Percentiles rank a stretch among this genome's conserved stretches.
Evolutionary conservation across 108 stramenopile genomes (phyloP).

Genomic region (Licmophora abbreviata): DNA sequence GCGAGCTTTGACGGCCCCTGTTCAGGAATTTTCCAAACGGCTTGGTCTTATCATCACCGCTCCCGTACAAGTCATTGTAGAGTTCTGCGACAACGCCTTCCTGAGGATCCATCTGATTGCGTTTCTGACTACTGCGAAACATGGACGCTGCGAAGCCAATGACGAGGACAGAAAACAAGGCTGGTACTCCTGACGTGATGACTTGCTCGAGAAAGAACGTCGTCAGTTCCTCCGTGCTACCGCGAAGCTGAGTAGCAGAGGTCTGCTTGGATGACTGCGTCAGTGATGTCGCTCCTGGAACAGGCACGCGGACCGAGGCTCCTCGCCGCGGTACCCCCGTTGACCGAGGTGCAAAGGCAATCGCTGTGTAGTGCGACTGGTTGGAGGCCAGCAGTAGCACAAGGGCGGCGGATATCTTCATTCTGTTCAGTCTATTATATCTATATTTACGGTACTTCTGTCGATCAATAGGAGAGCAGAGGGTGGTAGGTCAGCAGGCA

Average conservation of each 20-base stretch:
- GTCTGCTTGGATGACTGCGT: background rate
- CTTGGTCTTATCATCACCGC: slow-evolving; percentile 1
- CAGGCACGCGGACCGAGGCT: background rate
- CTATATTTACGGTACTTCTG: too few species aligned
- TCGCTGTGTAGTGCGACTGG: slow-evolving; percentile 1
- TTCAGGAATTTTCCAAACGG: background rate
- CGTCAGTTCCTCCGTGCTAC: slow-evolving; percentile 13
- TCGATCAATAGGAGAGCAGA: too few species aligned
- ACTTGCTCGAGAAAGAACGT: slow-evolving; percentile 31
- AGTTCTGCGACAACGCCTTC: slow-evolving; percentile 31
- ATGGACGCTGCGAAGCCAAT: slow-evolving; percentile 19
- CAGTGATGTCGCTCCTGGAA: background rate
- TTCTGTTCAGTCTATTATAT: background rate
- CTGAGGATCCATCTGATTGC: background rate
- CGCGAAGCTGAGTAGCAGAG: background rate
- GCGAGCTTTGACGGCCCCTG: slow-evolving; percentile 8
- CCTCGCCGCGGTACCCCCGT: background rate
- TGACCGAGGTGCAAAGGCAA: slow-evolving; percentile 1
- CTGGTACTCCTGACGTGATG: slow-evolving; percentile 39
- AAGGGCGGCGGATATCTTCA: background rate
- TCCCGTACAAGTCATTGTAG: slow-evolving; percentile 74
- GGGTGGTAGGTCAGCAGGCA: too few species aligned
- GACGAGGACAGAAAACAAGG: slow-evolving; percentile 25
- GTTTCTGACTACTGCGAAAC: background rate
- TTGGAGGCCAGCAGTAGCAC: background rate